phyloP scores from a whole-genome alignment of 345 rosid genomes.

The Sisymbrium altissimum region DNA sequence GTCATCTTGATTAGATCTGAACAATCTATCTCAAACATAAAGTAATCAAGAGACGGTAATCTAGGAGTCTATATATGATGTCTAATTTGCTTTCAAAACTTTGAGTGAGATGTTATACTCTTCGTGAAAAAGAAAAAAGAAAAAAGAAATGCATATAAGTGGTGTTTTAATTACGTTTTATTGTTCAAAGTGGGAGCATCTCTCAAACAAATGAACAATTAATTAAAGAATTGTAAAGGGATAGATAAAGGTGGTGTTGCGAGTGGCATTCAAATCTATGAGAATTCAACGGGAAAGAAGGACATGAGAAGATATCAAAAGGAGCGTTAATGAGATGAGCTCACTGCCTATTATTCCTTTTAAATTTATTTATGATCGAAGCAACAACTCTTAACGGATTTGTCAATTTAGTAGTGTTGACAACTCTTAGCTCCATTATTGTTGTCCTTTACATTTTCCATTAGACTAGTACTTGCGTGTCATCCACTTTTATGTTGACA shows the following conservation, averaged over 20 bases:
- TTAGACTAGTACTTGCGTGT: slow-evolving; percentile 26
- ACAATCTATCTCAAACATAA: no score
- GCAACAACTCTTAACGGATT: slow-evolving; percentile 22
- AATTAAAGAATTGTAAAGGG: background rate
- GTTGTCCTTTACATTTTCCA: slow-evolving; percentile 30
- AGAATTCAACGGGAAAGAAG: background rate
- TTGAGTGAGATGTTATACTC: background rate
- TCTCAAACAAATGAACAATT: background rate
- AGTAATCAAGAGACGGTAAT: background rate
- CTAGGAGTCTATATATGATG: background rate
- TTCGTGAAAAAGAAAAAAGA: background rate
- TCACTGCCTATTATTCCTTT: background rate
- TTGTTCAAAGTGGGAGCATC: background rate
- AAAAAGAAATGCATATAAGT: background rate
- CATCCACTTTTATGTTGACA: slow-evolving; percentile 34
- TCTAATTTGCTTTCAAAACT: background rate
- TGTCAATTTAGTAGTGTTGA: slow-evolving; percentile 19
- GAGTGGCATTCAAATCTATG: slow-evolving; percentile 28
- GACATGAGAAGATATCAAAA: background rate
- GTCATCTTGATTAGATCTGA: background rate
- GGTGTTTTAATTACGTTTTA: background rate
- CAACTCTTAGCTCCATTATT: slow-evolving; percentile 27
- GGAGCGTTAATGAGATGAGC: slow-evolving; percentile 5
- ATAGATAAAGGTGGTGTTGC: background rate
- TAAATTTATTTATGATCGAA: background rate